Conservation (phyloP, 805 yeast species). For the Komagataella pseudopastoris region DNA sequence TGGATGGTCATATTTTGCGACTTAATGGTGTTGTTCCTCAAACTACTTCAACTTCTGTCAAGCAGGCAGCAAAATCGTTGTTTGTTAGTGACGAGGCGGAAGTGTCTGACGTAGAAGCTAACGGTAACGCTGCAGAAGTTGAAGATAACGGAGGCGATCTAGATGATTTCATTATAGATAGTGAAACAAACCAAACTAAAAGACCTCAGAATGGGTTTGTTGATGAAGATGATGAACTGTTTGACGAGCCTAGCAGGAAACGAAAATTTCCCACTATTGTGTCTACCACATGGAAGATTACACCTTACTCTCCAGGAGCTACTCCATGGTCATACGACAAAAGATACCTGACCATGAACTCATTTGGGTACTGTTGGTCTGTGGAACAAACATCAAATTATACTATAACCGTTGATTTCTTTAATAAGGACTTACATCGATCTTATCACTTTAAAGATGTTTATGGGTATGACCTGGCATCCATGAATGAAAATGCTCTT, state of each 20-base stretch:
- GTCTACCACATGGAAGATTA: conserved; percentile 19
- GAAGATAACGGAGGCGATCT: conserved; percentile 11
- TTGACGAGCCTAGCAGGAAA: neutral
- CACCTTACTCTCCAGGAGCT: conserved; percentile 75
- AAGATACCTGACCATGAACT: conserved; percentile 69
- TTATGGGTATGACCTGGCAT: conserved; percentile 59
- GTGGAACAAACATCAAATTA: conserved; percentile 48
- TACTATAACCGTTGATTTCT: conserved; percentile 78
- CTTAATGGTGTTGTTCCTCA: conserved; percentile 6
- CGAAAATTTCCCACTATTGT: neutral
- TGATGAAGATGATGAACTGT: conserved; percentile 3
- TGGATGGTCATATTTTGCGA: conserved; percentile 23
- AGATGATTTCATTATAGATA: conserved; percentile 50
- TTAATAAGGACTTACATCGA: conserved; percentile 59
- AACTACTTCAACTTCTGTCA: neutral
- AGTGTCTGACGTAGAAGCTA: conserved; percentile 5
- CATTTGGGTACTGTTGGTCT: conserved; percentile 72
- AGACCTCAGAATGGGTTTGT: conserved; percentile 1
- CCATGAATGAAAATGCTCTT: conserved; percentile 53
- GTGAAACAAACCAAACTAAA: conserved; percentile 29
- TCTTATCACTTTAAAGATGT: conserved; percentile 82
- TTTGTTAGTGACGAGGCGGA: conserved; percentile 7
- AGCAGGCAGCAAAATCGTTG: conserved; percentile 1
- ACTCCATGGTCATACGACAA: conserved; percentile 69
- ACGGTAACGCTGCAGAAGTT: conserved; percentile 9